Base-by-base conservation (phyloP, 495 filamentous ascomycete genomes). In the Staphylotrichum longicolle region DNA sequence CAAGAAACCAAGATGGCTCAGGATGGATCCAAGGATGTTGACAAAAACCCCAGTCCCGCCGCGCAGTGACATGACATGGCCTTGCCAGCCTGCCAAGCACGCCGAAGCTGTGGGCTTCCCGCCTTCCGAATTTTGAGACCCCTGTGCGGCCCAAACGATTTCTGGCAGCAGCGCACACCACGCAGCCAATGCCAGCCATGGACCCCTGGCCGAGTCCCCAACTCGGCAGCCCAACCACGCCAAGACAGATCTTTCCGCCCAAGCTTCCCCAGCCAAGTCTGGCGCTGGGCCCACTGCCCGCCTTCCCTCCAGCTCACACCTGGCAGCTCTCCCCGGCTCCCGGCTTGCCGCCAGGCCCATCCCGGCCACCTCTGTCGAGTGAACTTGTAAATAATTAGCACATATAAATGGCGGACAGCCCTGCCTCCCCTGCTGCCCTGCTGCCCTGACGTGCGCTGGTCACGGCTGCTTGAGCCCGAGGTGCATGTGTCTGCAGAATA, bases 401-500 rank as follows among this genome's bases (percentile, higher is more conserved):
- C 20, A 27, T 62, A 61, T 65, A 65, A 62, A 48, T 62, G 49
- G 54, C 59, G 33, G n/a, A 34, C 30, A 41, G 42, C 60, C 59
- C 60, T 27, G 20, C 20, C 20, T 27, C 20, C 20, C 20, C 20
- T 27, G 20, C 20, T 27, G 20, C 20, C 57, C 51, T 30, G 14
- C 37, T 39, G 6, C 6, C 37, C 6, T 39, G 39, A 27, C 32
- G 41, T 52, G 59, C 37, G 55, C 44, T 62, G 63, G 54, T 54
- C 44, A 44, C 47, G 57, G 30, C 11, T 20, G 32, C 62, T 65
- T 60, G 60, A 66, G 70, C 67, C 72, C 68, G 69, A 63, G 40
- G 60, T 66, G 73, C 75, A 79, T 81, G 74, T 78, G 77, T 76
- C 71, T 74, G 66, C 69, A 67, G 63, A 65, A 69, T 70, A 81